These are phyloP conservation scores for Colletotrichum euphorbiae DNA, from an alignment of 2,329 filamentous ascomycete genomes.

Conservation along the genomic window DNA sequence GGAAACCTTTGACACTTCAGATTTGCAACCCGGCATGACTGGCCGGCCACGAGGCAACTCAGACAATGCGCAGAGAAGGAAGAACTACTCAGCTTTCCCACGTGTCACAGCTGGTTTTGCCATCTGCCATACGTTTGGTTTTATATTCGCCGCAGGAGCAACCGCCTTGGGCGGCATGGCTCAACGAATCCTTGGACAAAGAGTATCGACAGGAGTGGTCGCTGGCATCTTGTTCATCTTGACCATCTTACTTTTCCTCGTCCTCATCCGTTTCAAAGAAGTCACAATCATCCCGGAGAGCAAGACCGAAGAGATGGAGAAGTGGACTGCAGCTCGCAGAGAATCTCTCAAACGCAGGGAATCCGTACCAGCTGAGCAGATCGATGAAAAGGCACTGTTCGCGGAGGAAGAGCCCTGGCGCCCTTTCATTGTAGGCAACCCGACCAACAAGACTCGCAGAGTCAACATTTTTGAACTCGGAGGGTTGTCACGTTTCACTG, in stretches of 20 bases:
- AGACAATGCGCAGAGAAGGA: conserved; percentile 58
- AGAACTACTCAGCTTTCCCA: conserved; percentile 82
- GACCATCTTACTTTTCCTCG: conserved; percentile 70
- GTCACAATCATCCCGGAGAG: conserved; percentile 77
- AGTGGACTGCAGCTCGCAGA: conserved; percentile 61
- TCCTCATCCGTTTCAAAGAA: conserved; percentile 73
- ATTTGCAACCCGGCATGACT: conserved; percentile 78
- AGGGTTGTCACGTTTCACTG: conserved; percentile 75
- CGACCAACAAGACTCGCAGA: conserved; percentile 73
- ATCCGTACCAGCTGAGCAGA: conserved; percentile 48
- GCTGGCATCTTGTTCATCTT: conserved; percentile 74
- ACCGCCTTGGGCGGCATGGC: conserved; percentile 76
- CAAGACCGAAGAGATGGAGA: conserved; percentile 66
- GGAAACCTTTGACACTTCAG: conserved; percentile 85
- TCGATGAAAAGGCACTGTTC: conserved; percentile 47
- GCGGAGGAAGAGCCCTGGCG: conserved; percentile 72
- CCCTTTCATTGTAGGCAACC: conserved; percentile 78
- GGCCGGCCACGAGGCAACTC: conserved; percentile 61
- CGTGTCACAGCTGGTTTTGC: conserved; percentile 79
- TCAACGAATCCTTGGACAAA: conserved; percentile 74
- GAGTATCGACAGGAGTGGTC: conserved; percentile 75
- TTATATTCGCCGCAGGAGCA: conserved; percentile 75
- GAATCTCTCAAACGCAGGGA: conserved; percentile 60
- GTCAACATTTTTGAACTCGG: conserved; percentile 81
- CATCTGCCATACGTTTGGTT: conserved; percentile 75